These are phyloP conservation scores for Apiotrichum mycotoxinovorans DNA, from an alignment of 1,284 basidiomycete species.

Conservation along the genomic window DNA sequence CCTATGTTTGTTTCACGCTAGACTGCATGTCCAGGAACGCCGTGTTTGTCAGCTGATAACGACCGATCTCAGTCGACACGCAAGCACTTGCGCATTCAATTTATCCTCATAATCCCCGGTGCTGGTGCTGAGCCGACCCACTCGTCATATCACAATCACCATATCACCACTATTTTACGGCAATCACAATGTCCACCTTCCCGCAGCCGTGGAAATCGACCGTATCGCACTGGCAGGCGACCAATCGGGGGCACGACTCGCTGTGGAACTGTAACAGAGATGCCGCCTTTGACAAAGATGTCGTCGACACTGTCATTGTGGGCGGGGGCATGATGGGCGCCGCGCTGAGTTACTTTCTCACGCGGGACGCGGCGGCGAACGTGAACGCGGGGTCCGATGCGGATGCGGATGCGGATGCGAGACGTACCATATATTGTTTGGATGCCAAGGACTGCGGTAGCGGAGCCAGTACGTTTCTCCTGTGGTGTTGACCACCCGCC, in stretches of 20 bases:
- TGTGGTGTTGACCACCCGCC: too few species aligned
- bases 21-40: too few species aligned
- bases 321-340: slow-evolving; percentile 34
- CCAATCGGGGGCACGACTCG: slow-evolving; percentile 23
- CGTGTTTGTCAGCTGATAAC: too few species aligned
- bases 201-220: slow-evolving; percentile 28
- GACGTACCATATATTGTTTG: slow-evolving; percentile 28
- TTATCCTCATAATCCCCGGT: too few species aligned
- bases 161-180: too few species aligned
- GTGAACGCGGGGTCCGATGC: too few species aligned
- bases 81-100: too few species aligned
- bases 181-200: slow-evolving; percentile 22
- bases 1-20: too few species aligned
- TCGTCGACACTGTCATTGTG: slow-evolving; percentile 28
- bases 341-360: slow-evolving; percentile 34
- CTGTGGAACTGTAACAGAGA: slow-evolving; percentile 21
- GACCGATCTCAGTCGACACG: too few species aligned
- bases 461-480: slow-evolving; percentile 38
- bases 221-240: slow-evolving; percentile 31
- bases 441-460: slow-evolving; percentile 42
- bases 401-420: too few species aligned
- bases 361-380: slow-evolving; percentile 24
- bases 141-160: too few species aligned
- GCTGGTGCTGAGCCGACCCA: too few species aligned
- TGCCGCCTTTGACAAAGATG: neutral